Evolutionary conservation across 805 yeast species (phyloP), one percentile per base, ranked within the genome.

Genomic region (Yamadazyma philogaea): DNA sequence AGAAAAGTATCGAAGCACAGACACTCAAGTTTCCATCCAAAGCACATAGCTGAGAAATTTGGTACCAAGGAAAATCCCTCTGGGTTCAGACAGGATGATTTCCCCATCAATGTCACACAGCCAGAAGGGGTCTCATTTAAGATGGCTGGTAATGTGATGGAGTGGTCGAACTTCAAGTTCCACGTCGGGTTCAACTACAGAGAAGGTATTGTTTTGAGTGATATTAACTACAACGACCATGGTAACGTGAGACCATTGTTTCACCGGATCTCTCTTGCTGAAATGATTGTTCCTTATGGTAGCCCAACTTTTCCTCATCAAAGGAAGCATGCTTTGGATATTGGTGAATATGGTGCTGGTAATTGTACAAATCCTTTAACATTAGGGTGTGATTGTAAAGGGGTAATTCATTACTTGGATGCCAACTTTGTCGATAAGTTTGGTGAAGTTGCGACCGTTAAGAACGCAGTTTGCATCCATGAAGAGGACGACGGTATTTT

Each of bases 281-380:
- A 84, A 68, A 84, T 85, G 91, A 81, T 85, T 66, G 93, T 85
- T 46, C 93, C 93, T 18, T 85, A 85, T 57, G 93, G 93, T 42
- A 72, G 73, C 48, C 93, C 93, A 45, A 83, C 78, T 51, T 80
- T 74, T 67, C 90, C 89, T 43, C 91, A 84, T 61, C 89, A 84
- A 59, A 75, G 93, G 68, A 85, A 85, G 65, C 93, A 85, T 56
- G 93, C 93, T 34, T 78, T 85, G 64, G 93, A 85, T 66, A 79
- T 85, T 52, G 93, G 93, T 61, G 93, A 85, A 63, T 84, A 84
- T 60, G 93, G 93, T 68, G 91, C 89, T 48, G 93, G 93, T 57
- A 79, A 79, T 70, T 80, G 85, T 81, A 82, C 93, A 41, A 85
- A 85, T 66, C 86, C 90, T 26, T 72, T 85, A 50, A 68, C 84